Base-by-base conservation (phyloP, 257 asterid species). In the Nicotiana noctiflora region DNA sequence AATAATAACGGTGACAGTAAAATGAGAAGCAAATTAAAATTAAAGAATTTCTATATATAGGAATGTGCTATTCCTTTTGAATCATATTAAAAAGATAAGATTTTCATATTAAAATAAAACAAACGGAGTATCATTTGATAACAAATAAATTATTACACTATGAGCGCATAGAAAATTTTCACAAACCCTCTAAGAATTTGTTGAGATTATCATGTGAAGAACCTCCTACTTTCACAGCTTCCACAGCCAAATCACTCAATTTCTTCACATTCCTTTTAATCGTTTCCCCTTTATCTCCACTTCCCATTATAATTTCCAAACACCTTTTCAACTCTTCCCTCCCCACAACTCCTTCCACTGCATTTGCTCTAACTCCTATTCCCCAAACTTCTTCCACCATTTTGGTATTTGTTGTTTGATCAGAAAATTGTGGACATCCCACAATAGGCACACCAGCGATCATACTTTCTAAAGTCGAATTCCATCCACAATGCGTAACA, bases 401-500 rank as follows among this genome's bases (percentile, higher is more conserved):
- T 87, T 90, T 90, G 5, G 88, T 91, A 70, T 89, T 89, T 0
- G 93, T 90, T 0, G 66, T 53, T 52, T 92, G 93, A 4, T 92
- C 94, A 0, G 94, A 83, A 53, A 85, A 88, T 8, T 81, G 90
- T 12, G 93, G 94, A 57, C 83, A 88, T 10, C 89, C 88, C 23
- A 90, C 65, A 4, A 87, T 13, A 2, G 97, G 94, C 14, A 89
- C 91, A 23, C 94, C 90, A n/a, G 89, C 81, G 3, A 81, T 83
- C 66, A 92, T 10, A 63, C 89, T 76, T 29, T 92, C 94, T 2
- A 90, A 8, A 1, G 90, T 90, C 37, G 94, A 92, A n/a, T 92
- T 92, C 94, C 97, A 92, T 17, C 94, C 93, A 75, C 92, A 92
- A 8, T 92, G 97, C 4, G 93, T 86, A 49, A 89, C 86, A 27